A percentile compares a stretch with the other conserved stretches of the same genome.
Conservation (phyloP, 2,329 filamentous ascomycete species). For the Fusarium buxicola region DNA sequence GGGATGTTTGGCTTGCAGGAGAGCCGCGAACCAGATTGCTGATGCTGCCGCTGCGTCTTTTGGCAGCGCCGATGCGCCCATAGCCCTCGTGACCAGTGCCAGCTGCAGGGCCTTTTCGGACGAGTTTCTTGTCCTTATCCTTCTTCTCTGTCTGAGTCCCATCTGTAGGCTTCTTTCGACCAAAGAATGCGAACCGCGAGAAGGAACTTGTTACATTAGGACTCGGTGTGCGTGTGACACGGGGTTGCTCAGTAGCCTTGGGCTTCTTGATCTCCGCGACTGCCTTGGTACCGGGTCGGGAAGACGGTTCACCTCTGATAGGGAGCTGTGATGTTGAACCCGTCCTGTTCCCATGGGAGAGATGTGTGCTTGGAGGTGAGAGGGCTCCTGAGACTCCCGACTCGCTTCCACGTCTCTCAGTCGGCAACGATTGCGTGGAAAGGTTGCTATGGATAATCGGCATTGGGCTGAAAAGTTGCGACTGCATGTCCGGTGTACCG, state of each 20-base stretch:
- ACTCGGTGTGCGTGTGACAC: conserved; percentile 60
- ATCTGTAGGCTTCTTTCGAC: conserved; percentile 74
- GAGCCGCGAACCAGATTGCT: conserved; percentile 60
- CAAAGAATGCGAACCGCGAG: conserved; percentile 82
- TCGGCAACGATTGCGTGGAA: conserved; percentile 59
- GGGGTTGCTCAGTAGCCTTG: conserved; percentile 34
- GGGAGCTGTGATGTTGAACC: conserved; percentile 50
- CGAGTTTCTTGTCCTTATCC: conserved; percentile 52
- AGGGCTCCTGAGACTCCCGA: conserved; percentile 47
- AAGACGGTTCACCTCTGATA: conserved; percentile 33
- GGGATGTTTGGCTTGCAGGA: conserved; percentile 59
- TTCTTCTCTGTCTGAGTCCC: conserved; percentile 63
- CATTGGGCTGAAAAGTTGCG: conserved; percentile 63
- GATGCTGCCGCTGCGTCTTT: conserved; percentile 73
- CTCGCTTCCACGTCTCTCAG: conserved; percentile 60
- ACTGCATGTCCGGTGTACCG: conserved; percentile 71
- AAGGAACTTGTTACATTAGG: conserved; percentile 67
- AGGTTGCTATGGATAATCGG: conserved; percentile 73
- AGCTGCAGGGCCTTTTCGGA: conserved; percentile 83
- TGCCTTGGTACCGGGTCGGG: conserved; percentile 20
- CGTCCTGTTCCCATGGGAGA: conserved; percentile 45
- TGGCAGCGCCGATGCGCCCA: conserved; percentile 70
- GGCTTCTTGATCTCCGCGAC: conserved; percentile 36
- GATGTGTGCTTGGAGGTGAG: conserved; percentile 51
- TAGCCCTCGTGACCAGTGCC: conserved; percentile 96